Base-by-base conservation (phyloP, 768 basidiomycete species). In the Podaxis carcinomalis region DNA sequence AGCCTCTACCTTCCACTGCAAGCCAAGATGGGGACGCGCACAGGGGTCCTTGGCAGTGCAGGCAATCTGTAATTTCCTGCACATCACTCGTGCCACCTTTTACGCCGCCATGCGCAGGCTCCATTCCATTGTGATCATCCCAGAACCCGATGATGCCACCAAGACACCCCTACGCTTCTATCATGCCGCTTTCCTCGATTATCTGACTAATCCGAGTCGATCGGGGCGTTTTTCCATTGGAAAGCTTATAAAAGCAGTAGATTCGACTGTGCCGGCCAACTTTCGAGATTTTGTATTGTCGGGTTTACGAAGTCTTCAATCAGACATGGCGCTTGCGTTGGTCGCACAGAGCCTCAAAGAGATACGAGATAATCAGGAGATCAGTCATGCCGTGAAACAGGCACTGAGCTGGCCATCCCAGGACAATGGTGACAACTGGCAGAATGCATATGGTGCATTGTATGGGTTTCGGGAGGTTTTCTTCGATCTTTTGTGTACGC, bases 221-320 rank as follows among this genome's bases (percentile, higher is more conserved):
- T 28, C 28, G 28, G 28, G 28, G 5, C 28, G 28, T 28, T 28
- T 28, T 28, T 89, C 86, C 28, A 1, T 32, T 16, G 42, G 42
- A n/a, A 16, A 19, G 42, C 6, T 44, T n/a, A 19, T 44, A 19
- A 7, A 6, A n/a, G 42, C 16, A 6, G 5, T 5, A 16, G n/a
- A 14, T 19, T 44, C 7, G 5, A 44, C 42, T 16, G 19, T 44
- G 6, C 5, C 42, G 5, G 42, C 42, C 19, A 19, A 19, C 42
- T 3, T 44, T 19, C 42, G 14, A 44, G 14, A 5, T 19, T 7
- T 19, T 19, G 42, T 44, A n/a, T 44, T 44, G 19, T 44, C 16
- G 5, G 42, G 42, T 16, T 44, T 44, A n/a, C 42, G 42, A 19
- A n/a, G 42, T 14, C 42, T 44, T 44, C 16, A n/a, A 16, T 44